Conservation (phyloP, 192 early-diverging fungal genomes). For the Funneliformis mosseae region DNA sequence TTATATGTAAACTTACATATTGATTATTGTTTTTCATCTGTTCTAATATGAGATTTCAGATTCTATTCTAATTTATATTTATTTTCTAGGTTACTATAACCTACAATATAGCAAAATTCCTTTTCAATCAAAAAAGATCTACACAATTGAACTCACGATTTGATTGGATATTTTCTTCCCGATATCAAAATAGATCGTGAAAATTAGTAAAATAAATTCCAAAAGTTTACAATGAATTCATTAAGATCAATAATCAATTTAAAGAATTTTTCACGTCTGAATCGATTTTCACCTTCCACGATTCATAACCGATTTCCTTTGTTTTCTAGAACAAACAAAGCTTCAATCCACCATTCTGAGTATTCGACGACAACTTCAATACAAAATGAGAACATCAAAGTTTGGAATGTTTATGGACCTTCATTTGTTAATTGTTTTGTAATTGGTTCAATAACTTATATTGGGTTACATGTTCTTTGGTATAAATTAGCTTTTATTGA, state of each 20-base stretch:
- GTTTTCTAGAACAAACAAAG: neutral
- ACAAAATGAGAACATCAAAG: neutral
- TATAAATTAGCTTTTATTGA: conserved; percentile 15
- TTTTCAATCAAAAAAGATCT: no score
- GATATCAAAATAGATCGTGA: no score
- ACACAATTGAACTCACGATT: no score
- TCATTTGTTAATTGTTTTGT: conserved; percentile 11
- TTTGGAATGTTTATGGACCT: conserved; percentile 23
- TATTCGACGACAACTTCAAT: no score
- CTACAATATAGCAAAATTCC: no score
- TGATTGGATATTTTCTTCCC: no score
- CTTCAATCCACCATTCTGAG: neutral
- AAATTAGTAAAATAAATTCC: no score
- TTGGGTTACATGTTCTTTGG: conserved; percentile 7
- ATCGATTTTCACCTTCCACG: neutral
- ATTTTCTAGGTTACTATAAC: no score
- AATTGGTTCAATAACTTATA: conserved; percentile 20
- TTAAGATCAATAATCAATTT: neutral
- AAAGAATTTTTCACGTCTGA: neutral
- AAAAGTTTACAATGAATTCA: neutral
- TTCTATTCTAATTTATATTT: no score
- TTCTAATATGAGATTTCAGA: no score
- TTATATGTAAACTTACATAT: no score
- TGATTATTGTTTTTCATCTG: no score
- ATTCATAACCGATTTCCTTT: neutral